Evolutionary conservation across 2,329 filamentous ascomycete genomes (phyloP).

Genomic region (Fusarium transvaalense): DNA sequence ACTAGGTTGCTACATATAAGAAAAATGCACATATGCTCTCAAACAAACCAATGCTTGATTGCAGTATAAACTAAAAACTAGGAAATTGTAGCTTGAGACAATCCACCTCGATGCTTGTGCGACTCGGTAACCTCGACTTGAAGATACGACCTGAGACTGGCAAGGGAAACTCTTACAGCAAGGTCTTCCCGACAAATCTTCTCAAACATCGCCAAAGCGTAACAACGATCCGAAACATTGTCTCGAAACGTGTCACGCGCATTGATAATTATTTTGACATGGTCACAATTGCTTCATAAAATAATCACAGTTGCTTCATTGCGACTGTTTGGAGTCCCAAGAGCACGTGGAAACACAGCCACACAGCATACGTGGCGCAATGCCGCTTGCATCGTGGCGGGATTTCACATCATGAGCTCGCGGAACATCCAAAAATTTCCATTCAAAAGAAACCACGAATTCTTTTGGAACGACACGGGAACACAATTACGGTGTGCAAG

Average conservation of each 20-base stretch:
- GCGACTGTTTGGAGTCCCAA: background rate
- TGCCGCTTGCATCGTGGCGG: slow-evolving; percentile 35
- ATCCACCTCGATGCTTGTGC: slow-evolving; percentile 13
- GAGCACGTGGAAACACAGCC: slow-evolving; percentile 33
- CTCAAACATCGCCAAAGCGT: background rate
- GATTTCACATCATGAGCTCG: slow-evolving; percentile 42
- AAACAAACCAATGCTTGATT: background rate
- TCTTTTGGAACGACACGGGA: slow-evolving; percentile 19
- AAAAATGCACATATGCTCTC: background rate
- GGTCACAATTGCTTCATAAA: background rate
- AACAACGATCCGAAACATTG: slow-evolving; percentile 7
- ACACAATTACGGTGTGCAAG: slow-evolving; percentile 7
- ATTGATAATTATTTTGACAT: background rate
- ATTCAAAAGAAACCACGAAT: slow-evolving; percentile 11
- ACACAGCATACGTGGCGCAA: background rate
- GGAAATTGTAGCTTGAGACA: slow-evolving; percentile 34
- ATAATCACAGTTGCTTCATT: background rate
- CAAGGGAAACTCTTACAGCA: slow-evolving; percentile 4
- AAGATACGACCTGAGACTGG: slow-evolving; percentile 24
- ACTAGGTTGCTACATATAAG: no score
- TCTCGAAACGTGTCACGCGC: slow-evolving; percentile 7
- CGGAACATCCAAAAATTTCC: slow-evolving; percentile 29
- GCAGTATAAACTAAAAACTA: background rate
- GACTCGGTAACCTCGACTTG: slow-evolving; percentile 10
- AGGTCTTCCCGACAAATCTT: background rate